Evolutionary conservation across 2,329 filamentous ascomycete species (phyloP).

Genomic region (Aspergillus vadensis): DNA sequence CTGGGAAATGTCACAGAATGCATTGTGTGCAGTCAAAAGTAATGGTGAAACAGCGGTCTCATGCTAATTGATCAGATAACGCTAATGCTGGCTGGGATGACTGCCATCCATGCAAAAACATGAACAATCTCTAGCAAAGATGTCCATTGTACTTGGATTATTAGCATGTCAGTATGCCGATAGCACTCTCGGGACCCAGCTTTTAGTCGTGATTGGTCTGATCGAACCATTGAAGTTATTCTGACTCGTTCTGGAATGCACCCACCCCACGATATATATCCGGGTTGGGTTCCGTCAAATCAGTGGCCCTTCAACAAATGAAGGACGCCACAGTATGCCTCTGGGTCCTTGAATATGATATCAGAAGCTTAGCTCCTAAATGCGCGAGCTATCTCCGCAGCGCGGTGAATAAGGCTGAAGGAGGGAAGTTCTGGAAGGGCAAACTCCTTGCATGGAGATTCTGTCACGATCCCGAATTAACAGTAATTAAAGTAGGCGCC

Average conservation of each 20-base stretch:
- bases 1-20: neutral
- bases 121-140: too few relatives aligned
- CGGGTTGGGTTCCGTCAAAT: neutral
- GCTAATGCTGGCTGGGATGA: neutral
- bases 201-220: too few relatives aligned
- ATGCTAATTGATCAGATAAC: neutral
- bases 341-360: neutral
- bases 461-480: conserved; percentile 15
- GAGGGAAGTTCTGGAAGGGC: neutral
- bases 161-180: too few relatives aligned
- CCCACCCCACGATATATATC: neutral
- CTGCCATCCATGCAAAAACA: neutral
- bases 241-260: neutral
- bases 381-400: neutral
- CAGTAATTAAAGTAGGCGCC: conserved; percentile 27
- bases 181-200: too few relatives aligned
- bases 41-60: neutral
- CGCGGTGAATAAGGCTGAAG: neutral
- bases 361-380: neutral
- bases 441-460: conserved; percentile 20
- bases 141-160: too few relatives aligned
- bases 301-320: neutral
- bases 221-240: neutral
- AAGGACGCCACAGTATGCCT: neutral
- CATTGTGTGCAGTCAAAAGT: neutral